Base-by-base conservation (phyloP, 1,284 basidiomycete species). In the Malassezia furfur region DNA sequence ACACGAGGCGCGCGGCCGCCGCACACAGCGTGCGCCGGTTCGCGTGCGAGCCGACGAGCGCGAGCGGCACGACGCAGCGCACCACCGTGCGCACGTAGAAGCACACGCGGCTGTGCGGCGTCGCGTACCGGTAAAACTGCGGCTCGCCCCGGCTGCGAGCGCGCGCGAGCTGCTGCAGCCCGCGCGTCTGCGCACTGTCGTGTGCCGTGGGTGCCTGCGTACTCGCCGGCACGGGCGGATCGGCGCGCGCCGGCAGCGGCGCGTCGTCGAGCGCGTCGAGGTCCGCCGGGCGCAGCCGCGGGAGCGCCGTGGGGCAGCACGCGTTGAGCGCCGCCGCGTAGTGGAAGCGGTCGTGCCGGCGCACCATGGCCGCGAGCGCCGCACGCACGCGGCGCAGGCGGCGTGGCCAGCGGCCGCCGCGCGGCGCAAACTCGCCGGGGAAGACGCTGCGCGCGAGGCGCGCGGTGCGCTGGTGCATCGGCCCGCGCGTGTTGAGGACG, bases 41-140 rank as follows among this genome's bases (percentile, higher is more conserved):
- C 46, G 75, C 76, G 21, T 79, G 73, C 17, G 82, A 84, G 2
- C 93, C 93, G 82, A 89, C 87, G 48, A 94, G 80, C 5, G 79
- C 79, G 15, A 80, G 78, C 0, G 91, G 87, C 38, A 96, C 82
- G 2, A 94, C 80, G 1, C 78, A 70, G 37, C 83, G 82, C 0
- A 88, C 83, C 21, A 86, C 79, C 0, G 82, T 30, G 3, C 52
- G 54, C 44, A 61, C 54, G 25, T 59, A 73, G 50, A 62, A 63
- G 3, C 61, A 38, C 40, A 54, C 87, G 84, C 78, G 88, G 81
- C 21, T 78, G 61, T 60, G 50, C 2, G 83, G 75, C 46, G 77
- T 79, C 62, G 81, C 79, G 67, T 86, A 90, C 60, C 89, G 86
- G 0, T 81, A 79, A 66, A 90, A 89, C 9, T 82, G 81, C 11